Percentiles rank a stretch among this genome's conserved stretches.
Evolutionary conservation across 192 early-diverging fungal species (phyloP).

Genomic region (Coemansia sp.): DNA sequence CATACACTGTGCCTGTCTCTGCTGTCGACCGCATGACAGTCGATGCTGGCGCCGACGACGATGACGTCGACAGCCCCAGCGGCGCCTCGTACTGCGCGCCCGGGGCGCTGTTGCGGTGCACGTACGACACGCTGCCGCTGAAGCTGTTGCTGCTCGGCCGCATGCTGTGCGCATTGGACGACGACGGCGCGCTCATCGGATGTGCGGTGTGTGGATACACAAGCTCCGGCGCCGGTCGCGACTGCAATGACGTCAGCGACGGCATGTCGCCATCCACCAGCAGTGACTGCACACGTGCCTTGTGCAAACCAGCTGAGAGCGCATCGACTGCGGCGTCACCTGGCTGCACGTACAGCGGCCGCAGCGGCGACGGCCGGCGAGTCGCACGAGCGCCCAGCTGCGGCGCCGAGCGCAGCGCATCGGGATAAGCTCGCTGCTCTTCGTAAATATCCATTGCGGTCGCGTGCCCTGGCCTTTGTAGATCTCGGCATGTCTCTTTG

Average conservation of each 20-base stretch:
- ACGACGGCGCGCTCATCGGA: constrained; percentile 33
- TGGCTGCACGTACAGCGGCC: constrained; percentile 10
- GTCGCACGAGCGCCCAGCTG: not conserved
- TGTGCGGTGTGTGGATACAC: constrained; percentile 19
- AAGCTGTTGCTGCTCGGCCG: constrained; percentile 49
- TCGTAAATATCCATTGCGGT: constrained; percentile 9
- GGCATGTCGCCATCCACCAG: constrained; percentile 20
- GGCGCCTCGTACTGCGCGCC: constrained; percentile 11
- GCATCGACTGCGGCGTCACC: constrained; percentile 20
- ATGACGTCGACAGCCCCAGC: constrained; percentile 21
- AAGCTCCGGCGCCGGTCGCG: constrained; percentile 32
- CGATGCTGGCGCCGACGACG: constrained; percentile 44
- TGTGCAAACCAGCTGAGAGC: constrained; percentile 35
- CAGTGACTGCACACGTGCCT: constrained; percentile 51
- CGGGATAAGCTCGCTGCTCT: not conserved
- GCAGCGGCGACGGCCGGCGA: constrained; percentile 25
- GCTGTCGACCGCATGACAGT: constrained; percentile 23
- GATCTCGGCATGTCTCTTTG: constrained; percentile 5
- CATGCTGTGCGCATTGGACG: constrained; percentile 8
- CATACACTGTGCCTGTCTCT: not conserved
- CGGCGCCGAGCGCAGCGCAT: not conserved
- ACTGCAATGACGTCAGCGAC: constrained; percentile 7
- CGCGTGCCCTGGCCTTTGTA: constrained; percentile 12
- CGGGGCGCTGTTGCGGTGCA: not conserved
- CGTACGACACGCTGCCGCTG: constrained; percentile 18